These are phyloP conservation scores for Pisolithus microcarpus DNA, from an alignment of 768 basidiomycete genomes.

Conservation along the genomic window DNA sequence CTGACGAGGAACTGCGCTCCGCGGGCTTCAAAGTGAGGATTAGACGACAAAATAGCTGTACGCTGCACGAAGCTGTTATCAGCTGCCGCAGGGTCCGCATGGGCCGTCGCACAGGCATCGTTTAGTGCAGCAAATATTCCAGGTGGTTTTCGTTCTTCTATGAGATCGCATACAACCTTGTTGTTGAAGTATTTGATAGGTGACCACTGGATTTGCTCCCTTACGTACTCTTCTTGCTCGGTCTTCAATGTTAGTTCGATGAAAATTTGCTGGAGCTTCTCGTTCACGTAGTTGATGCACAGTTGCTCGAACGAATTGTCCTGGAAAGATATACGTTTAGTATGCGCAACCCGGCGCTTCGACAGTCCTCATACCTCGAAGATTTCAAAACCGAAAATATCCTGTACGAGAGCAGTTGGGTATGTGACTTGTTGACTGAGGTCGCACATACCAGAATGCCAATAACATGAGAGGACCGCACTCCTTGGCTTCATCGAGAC, in stretches of 20 bases:
- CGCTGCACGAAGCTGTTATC: constrained; percentile 97
- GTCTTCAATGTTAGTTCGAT: constrained; percentile 98
- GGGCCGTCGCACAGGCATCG: constrained; percentile 98
- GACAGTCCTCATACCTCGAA: constrained; percentile 60
- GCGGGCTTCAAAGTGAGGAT: constrained; percentile 91
- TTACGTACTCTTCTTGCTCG: constrained; percentile 98
- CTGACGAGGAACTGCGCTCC: constrained; percentile 91
- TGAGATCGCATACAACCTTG: constrained; percentile 96
- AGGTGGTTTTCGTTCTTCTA: constrained; percentile 93
- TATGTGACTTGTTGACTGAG: background rate
- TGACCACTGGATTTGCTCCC: constrained; percentile 98
- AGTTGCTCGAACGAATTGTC: constrained; percentile 96
- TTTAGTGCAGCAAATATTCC: constrained; percentile 97
- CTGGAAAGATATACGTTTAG: constrained; percentile 29
- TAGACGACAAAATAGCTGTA: constrained; percentile 69
- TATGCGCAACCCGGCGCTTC: background rate
- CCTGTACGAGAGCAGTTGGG: constrained; percentile 34
- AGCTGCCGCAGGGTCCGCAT: constrained; percentile 92
- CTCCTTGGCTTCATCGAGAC: constrained; percentile 89
- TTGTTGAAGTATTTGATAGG: constrained; percentile 99
- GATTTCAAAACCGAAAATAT: constrained; percentile 99
- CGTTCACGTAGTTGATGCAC: constrained; percentile 99
- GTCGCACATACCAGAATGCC: constrained; percentile 69
- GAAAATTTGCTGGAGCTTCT: constrained; percentile 98
- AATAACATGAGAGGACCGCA: constrained; percentile 69